These are phyloP conservation scores for Daldinia childiae DNA, from an alignment of 495 filamentous ascomycete species.

Conservation along the genomic window DNA sequence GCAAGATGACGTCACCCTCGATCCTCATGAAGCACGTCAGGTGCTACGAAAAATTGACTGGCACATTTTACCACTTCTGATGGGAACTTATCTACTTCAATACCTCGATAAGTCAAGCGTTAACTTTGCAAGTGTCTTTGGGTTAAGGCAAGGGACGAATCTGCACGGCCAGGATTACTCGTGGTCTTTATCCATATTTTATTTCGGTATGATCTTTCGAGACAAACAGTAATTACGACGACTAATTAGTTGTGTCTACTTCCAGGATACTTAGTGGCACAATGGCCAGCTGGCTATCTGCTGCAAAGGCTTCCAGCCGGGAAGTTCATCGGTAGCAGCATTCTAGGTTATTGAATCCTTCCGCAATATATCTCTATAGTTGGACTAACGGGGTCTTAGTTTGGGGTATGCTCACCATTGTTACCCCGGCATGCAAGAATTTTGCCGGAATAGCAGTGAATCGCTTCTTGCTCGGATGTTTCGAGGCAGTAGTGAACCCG, in stretches of 20 bases:
- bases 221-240: neutral
- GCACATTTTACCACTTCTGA: constrained; percentile 64
- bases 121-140: constrained; percentile 69
- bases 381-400: constrained; percentile 18
- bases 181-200: constrained; percentile 67
- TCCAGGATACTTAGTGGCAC: constrained; percentile 57
- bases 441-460: constrained; percentile 61
- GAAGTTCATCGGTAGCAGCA: constrained; percentile 59
- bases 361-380: neutral
- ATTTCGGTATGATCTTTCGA: constrained; percentile 54
- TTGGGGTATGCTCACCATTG: constrained; percentile 57
- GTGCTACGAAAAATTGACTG: constrained; percentile 66
- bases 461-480: constrained; percentile 63
- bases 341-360: constrained; percentile 31
- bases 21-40: constrained; percentile 56
- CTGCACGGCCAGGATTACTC: constrained; percentile 66
- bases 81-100: constrained; percentile 64
- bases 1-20: constrained; percentile 49
- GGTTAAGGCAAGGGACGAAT: constrained; percentile 61
- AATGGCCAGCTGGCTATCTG: constrained; percentile 61
- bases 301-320: constrained; percentile 64
- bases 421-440: constrained; percentile 60
- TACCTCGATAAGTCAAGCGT: constrained; percentile 70
- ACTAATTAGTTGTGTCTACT: neutral
- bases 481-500: constrained; percentile 66